These are phyloP conservation scores for Fusarium tanahbumbuense DNA, from an alignment of 2,329 filamentous ascomycete species.

Conservation along the genomic window DNA sequence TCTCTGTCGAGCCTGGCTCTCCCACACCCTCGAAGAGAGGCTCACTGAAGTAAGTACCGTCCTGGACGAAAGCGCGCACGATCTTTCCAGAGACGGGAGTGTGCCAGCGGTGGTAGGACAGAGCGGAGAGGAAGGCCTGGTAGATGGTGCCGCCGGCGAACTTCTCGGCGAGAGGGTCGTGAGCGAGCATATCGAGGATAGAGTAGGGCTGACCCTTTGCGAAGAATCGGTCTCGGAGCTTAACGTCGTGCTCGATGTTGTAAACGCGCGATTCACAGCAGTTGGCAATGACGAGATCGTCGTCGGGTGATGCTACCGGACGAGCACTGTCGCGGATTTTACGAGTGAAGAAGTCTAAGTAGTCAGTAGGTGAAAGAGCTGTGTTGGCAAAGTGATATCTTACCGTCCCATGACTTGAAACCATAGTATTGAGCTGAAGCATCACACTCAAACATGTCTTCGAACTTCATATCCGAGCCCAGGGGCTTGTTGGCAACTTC, in stretches of 20 bases:
- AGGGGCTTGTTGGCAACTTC: conserved; percentile 62
- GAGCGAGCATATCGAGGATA: conserved; percentile 70
- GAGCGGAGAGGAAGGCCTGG: conserved; percentile 74
- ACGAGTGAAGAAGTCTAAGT: conserved; percentile 72
- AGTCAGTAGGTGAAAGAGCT: neutral
- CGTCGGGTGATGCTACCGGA: conserved; percentile 67
- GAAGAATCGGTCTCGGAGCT: conserved; percentile 72
- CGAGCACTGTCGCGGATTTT: conserved; percentile 64
- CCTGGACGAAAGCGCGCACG: conserved; percentile 65
- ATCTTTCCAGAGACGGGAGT: conserved; percentile 73
- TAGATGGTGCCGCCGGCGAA: conserved; percentile 76
- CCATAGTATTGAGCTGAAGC: conserved; percentile 65
- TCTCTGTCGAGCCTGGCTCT: conserved; percentile 47
- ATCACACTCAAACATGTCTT: conserved; percentile 72
- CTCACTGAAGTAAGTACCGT: conserved; percentile 77
- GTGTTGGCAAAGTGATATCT: conserved; percentile 16
- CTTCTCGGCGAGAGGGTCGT: conserved; percentile 62
- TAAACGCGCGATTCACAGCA: conserved; percentile 73
- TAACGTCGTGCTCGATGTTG: conserved; percentile 61
- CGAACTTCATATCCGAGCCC: conserved; percentile 60
- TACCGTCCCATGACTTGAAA: conserved; percentile 74
- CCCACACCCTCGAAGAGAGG: conserved; percentile 55
- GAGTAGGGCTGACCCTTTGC: conserved; percentile 77
- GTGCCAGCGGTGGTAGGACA: conserved; percentile 80
- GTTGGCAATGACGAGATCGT: conserved; percentile 68